These are phyloP conservation scores for Cytospora paraplurivora DNA, from an alignment of 2,329 filamentous ascomycete genomes.

Conservation along the genomic window DNA sequence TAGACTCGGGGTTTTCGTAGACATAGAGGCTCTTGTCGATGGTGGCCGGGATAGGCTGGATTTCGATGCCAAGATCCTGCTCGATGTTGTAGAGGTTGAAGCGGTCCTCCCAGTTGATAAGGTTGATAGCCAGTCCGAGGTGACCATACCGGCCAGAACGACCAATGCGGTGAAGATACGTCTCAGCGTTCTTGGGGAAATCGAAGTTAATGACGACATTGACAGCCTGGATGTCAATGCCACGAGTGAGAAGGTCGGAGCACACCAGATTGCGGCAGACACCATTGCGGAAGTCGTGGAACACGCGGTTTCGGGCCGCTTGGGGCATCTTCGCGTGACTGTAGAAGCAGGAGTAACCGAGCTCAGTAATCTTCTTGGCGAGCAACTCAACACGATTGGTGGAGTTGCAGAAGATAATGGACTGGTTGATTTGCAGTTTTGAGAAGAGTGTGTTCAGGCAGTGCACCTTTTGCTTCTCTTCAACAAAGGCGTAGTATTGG, in stretches of 20 bases:
- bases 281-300: constrained; percentile 98
- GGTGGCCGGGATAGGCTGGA: constrained; percentile 88
- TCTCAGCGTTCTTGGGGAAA: constrained; percentile 99
- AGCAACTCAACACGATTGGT: constrained; percentile 97
- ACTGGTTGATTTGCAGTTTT: constrained; percentile 99
- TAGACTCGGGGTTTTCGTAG: constrained; percentile 93
- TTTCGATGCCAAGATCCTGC: constrained; percentile 94
- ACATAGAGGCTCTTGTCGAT: constrained; percentile 99
- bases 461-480: constrained; percentile 99
- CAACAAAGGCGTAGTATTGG: constrained; percentile 98
- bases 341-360: constrained; percentile 99
- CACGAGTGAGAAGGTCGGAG: constrained; percentile 94
- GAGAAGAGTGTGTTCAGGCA: constrained; percentile 98
- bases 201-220: constrained; percentile 99
- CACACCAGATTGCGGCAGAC: constrained; percentile 98
- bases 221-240: constrained; percentile 99
- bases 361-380: constrained; percentile 98
- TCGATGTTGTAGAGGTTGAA: constrained; percentile 99
- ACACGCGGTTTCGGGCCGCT: constrained; percentile 94
- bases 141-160: constrained; percentile 97
- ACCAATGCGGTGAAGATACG: constrained; percentile 96
- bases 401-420: constrained; percentile 99
- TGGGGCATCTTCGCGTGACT: constrained; percentile 98
- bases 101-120: constrained; percentile 99
- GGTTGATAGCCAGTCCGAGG: constrained; percentile 94